Conservation (phyloP, 495 filamentous ascomycete species). For the Glutinoglossum americanum region DNA sequence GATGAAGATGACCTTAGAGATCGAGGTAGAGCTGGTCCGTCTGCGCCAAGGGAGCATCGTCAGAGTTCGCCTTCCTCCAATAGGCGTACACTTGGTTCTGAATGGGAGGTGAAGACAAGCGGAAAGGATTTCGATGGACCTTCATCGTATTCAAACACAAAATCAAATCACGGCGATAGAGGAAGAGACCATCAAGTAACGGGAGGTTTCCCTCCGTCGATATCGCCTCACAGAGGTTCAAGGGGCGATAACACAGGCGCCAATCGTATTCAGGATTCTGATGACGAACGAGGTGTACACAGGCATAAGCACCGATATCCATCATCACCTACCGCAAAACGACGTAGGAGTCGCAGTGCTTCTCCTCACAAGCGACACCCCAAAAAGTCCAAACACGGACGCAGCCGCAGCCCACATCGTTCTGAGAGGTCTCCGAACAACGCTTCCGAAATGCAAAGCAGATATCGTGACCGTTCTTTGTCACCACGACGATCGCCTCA, state of each 20-base stretch:
- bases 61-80: not conserved
- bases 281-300: slow-evolving; percentile 2
- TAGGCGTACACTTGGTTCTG: not conserved
- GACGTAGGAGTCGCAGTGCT: slow-evolving; percentile 3
- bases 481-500: slow-evolving; percentile 2
- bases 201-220: not conserved
- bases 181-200: not conserved
- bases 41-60: not conserved
- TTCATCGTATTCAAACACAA: not conserved
- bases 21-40: not conserved
- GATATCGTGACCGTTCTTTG: slow-evolving; percentile 1
- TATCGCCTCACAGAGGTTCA: not conserved
- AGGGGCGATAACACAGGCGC: not conserved
- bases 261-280: not conserved
- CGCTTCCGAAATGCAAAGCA: not conserved
- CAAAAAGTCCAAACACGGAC: not conserved
- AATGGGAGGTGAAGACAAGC: slow-evolving; percentile 3
- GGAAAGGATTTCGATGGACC: not conserved
- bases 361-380: not conserved
- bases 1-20: slow-evolving; percentile 1
- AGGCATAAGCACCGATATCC: slow-evolving; percentile 3
- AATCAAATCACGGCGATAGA: not conserved
- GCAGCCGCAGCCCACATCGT: slow-evolving; percentile 2
- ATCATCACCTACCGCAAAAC: not conserved
- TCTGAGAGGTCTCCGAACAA: not conserved